These are phyloP conservation scores for Tolypocladium guangdongense DNA, from an alignment of 2,329 filamentous ascomycete species.

Conservation along the genomic window DNA sequence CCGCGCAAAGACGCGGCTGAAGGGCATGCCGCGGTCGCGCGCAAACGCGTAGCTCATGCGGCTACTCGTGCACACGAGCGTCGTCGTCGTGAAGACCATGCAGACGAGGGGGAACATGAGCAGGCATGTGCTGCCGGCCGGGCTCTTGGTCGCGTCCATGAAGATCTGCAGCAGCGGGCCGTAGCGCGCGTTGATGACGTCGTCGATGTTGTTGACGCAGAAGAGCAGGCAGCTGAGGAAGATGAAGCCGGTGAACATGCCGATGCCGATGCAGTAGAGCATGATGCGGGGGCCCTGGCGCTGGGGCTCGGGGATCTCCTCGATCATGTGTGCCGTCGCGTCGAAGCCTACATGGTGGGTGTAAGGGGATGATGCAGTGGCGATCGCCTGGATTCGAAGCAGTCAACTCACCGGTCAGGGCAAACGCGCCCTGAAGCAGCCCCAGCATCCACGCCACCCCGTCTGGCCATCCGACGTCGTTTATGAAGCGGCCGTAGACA, in stretches of 20 bases:
- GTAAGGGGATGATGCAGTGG: background rate
- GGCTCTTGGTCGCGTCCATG: constrained; percentile 50
- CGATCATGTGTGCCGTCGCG: constrained; percentile 39
- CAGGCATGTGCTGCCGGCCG: constrained; percentile 51
- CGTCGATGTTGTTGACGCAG: constrained; percentile 46
- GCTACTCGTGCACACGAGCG: constrained; percentile 54
- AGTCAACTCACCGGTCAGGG: constrained; percentile 23
- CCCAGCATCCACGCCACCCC: constrained; percentile 49
- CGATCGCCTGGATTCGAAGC: too few relatives aligned
- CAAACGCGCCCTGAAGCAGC: constrained; percentile 39
- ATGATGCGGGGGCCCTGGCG: constrained; percentile 54
- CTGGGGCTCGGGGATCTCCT: constrained; percentile 48
- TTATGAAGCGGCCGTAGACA: constrained; percentile 58
- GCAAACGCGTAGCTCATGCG: constrained; percentile 60
- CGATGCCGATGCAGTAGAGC: constrained; percentile 53
- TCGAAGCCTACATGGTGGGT: constrained; percentile 27
- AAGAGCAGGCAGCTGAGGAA: constrained; percentile 56
- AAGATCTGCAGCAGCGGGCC: constrained; percentile 55
- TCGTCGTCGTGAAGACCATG: constrained; percentile 52
- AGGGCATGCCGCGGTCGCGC: constrained; percentile 56
- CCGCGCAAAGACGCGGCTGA: constrained; percentile 45
- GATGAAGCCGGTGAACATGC: constrained; percentile 50
- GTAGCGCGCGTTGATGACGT: constrained; percentile 42
- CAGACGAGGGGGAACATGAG: constrained; percentile 57
- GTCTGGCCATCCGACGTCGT: constrained; percentile 58